These are phyloP conservation scores for Fusarium sp. DNA, from an alignment of 2,329 filamentous ascomycete genomes.

Conservation along the genomic window DNA sequence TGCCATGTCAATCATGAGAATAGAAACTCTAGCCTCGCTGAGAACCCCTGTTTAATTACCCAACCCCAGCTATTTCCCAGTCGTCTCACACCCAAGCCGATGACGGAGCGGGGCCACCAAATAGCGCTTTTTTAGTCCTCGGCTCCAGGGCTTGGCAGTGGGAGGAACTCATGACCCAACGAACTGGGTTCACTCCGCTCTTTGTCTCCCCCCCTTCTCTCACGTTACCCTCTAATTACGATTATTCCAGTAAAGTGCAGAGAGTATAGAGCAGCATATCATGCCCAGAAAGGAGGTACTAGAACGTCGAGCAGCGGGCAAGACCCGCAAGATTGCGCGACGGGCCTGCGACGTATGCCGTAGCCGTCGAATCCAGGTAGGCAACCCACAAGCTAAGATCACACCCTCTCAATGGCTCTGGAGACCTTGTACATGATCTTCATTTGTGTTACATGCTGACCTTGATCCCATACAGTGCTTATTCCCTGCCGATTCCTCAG, in stretches of 20 bases:
- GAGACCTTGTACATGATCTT: background rate
- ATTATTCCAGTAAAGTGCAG: background rate
- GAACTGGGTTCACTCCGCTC: background rate
- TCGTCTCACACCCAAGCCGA: background rate
- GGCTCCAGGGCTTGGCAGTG: background rate
- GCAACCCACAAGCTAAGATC: background rate
- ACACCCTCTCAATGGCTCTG: background rate
- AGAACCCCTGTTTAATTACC: background rate
- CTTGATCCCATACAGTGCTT: background rate
- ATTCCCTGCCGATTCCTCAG: background rate
- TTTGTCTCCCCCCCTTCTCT: background rate
- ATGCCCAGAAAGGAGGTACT: background rate
- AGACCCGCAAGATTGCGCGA: background rate
- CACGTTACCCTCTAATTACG: background rate
- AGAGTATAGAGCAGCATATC: background rate
- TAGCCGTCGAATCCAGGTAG: background rate
- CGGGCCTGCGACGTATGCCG: background rate
- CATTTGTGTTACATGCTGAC: background rate
- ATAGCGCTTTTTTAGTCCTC: background rate
- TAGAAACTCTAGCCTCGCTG: background rate
- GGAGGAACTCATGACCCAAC: background rate
- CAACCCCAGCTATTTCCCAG: background rate
- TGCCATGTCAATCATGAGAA: background rate
- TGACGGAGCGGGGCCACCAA: background rate
- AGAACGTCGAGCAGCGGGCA: background rate